phyloP scores from a whole-genome alignment of 805 yeast genomes.

The Torulaspora delbrueckii region DNA sequence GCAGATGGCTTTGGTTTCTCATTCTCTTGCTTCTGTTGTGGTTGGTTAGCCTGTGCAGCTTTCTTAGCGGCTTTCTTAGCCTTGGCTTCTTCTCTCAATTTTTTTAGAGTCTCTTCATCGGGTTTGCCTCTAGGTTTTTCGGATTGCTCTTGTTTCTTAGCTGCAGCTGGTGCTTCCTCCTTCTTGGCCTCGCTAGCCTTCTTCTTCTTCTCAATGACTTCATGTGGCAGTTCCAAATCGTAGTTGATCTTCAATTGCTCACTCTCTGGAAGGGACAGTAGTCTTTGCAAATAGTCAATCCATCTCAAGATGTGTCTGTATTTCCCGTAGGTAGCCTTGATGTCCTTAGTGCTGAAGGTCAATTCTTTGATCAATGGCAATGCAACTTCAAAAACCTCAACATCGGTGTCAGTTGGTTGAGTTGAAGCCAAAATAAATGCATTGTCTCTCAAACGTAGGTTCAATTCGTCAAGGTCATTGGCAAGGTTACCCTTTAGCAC shows the following conservation, averaged over 20 bases:
- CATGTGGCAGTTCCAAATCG: constrained; percentile 66
- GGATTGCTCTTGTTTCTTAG: constrained; percentile 33
- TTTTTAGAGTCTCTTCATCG: constrained; percentile 45
- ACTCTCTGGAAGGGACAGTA: constrained; percentile 50
- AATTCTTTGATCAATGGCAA: constrained; percentile 56
- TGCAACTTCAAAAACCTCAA: constrained; percentile 59
- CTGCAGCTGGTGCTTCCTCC: constrained; percentile 18
- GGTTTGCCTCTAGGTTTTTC: constrained; percentile 41
- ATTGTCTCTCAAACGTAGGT: constrained; percentile 59
- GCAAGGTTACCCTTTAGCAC: constrained; percentile 53
- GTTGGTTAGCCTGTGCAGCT: constrained; percentile 54
- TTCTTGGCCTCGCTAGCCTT: constrained; percentile 28
- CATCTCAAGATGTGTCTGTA: constrained; percentile 88
- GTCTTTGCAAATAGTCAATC: constrained; percentile 81
- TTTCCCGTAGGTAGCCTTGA: constrained; percentile 49
- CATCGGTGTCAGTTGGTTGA: constrained; percentile 64
- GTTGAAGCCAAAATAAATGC: constrained; percentile 66
- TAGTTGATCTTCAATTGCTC: constrained; percentile 56
- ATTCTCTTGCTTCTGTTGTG: constrained; percentile 37
- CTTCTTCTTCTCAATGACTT: constrained; percentile 57
- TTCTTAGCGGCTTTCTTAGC: constrained; percentile 55
- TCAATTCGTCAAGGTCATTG: constrained; percentile 51
- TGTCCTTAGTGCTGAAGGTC: constrained; percentile 42
- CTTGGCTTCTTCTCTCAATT: constrained; percentile 49
- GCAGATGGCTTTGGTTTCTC: constrained; percentile 74